Evolutionary conservation across 2,329 filamentous ascomycete genomes (phyloP).

Genomic region (Talaromyces pinophilus): DNA sequence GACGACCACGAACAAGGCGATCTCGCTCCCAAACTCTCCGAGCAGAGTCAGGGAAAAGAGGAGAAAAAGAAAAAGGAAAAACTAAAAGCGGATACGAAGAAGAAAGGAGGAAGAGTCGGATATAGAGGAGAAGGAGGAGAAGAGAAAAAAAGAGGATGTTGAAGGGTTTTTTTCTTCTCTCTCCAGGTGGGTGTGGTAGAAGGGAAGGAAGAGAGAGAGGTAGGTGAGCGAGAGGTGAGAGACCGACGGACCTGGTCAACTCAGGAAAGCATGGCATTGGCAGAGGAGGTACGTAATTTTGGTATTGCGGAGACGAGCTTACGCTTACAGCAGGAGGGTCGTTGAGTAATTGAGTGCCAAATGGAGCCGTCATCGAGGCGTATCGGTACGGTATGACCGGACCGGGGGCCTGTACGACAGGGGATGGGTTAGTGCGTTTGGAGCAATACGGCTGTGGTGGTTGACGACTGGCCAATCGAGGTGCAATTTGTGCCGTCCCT

Average conservation of each 20-base stretch:
- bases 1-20: slow-evolving; percentile 32
- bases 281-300: slow-evolving; percentile 16
- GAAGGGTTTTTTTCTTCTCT: slow-evolving; percentile 40
- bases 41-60: slow-evolving; percentile 34
- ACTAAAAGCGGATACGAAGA: slow-evolving; percentile 29
- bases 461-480: slow-evolving; percentile 21
- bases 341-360: background rate
- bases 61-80: slow-evolving; percentile 23
- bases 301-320: slow-evolving; percentile 12
- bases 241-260: slow-evolving; percentile 16
- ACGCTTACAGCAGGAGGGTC: background rate
- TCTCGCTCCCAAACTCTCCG: slow-evolving; percentile 44
- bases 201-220: slow-evolving; percentile 35
- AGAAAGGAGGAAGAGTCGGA: slow-evolving; percentile 33
- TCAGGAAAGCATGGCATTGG: background rate
- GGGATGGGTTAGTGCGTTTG: slow-evolving; percentile 20
- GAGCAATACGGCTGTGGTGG: slow-evolving; percentile 12
- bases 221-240: slow-evolving; percentile 27
- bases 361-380: slow-evolving; percentile 7
- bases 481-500: background rate
- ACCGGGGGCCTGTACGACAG: slow-evolving; percentile 19
- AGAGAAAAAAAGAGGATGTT: slow-evolving; percentile 38
- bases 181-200: slow-evolving; percentile 46
- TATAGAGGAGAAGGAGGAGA: slow-evolving; percentile 36
- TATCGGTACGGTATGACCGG: slow-evolving; percentile 10